Conservation (phyloP, 208 protist genomes). For the Leishmania guyanensis region DNA sequence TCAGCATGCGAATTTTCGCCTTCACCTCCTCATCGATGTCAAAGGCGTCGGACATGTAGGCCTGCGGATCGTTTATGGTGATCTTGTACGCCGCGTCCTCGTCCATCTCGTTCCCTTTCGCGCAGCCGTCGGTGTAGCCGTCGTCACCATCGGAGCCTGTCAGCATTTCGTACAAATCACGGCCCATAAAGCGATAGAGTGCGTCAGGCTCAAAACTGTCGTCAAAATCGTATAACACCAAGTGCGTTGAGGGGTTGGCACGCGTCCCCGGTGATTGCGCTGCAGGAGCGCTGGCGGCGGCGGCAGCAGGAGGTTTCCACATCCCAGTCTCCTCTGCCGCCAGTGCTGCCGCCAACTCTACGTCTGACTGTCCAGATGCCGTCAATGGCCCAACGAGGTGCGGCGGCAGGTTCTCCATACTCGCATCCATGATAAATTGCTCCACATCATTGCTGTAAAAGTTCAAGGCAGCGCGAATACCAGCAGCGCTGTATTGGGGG, state of each 20-base stretch:
- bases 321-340: slow-evolving; percentile 9
- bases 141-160: slow-evolving; percentile 53
- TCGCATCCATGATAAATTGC: slow-evolving; percentile 89
- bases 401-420: slow-evolving; percentile 83
- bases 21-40: slow-evolving; percentile 77
- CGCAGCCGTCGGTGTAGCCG: slow-evolving; percentile 18
- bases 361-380: slow-evolving; percentile 15
- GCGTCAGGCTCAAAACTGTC: slow-evolving; percentile 28
- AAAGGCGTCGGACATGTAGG: slow-evolving; percentile 48
- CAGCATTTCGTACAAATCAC: slow-evolving; percentile 54
- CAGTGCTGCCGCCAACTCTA: slow-evolving; percentile 24
- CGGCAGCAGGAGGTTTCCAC: background rate
- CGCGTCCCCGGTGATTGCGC: background rate
- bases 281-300: background rate
- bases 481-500: slow-evolving; percentile 62
- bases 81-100: slow-evolving; percentile 27
- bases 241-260: background rate
- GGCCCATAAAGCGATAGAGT: slow-evolving; percentile 44
- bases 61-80: slow-evolving; percentile 30
- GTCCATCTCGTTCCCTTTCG: slow-evolving; percentile 8
- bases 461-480: slow-evolving; percentile 61
- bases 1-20: slow-evolving; percentile 83
- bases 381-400: slow-evolving; percentile 68
- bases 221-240: slow-evolving; percentile 41
- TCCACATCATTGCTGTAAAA: slow-evolving; percentile 90